Evolutionary conservation across 148 eudicot species (phyloP).

Genomic region (Fagopyrum tataricum): DNA sequence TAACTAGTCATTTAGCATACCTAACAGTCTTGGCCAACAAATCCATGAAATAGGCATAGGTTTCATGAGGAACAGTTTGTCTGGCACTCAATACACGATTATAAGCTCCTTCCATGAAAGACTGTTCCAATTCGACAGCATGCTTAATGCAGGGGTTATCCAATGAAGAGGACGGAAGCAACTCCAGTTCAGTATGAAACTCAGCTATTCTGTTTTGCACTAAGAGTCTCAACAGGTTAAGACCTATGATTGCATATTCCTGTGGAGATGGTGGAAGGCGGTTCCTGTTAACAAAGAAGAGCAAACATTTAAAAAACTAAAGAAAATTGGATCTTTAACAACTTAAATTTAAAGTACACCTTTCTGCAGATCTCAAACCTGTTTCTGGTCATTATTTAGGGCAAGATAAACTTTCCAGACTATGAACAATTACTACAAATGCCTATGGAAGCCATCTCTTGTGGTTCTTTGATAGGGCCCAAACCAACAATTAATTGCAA

Average conservation of each 20-base stretch:
- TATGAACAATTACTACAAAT: neutral
- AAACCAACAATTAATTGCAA: neutral
- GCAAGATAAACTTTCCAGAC: neutral
- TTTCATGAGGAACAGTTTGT: conserved; percentile 86
- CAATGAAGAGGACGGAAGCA: conserved; percentile 71
- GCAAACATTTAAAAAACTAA: neutral
- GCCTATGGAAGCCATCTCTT: neutral
- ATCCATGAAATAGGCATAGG: conserved; percentile 90
- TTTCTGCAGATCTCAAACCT: neutral
- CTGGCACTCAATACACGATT: conserved; percentile 95
- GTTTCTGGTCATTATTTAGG: neutral
- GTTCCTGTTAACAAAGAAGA: conserved; percentile 31
- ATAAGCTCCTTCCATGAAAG: conserved; percentile 99
- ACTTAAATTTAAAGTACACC: neutral
- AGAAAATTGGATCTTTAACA: neutral
- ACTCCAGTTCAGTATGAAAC: conserved; percentile 85
- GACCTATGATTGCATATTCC: conserved; percentile 77
- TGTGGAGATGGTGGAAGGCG: conserved; percentile 66
- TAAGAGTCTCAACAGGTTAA: conserved; percentile 83
- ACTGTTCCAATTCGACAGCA: conserved; percentile 92
- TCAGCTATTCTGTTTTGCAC: conserved; percentile 93
- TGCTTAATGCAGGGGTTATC: conserved; percentile 84
- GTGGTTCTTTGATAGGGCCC: neutral
- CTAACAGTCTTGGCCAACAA: conserved; percentile 91
- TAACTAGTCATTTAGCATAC: conserved; percentile 23